Percentiles rank a stretch among this genome's conserved stretches.
phyloP scores from a whole-genome alignment of 331 rosid genomes.

The Dryas integrifolia region DNA sequence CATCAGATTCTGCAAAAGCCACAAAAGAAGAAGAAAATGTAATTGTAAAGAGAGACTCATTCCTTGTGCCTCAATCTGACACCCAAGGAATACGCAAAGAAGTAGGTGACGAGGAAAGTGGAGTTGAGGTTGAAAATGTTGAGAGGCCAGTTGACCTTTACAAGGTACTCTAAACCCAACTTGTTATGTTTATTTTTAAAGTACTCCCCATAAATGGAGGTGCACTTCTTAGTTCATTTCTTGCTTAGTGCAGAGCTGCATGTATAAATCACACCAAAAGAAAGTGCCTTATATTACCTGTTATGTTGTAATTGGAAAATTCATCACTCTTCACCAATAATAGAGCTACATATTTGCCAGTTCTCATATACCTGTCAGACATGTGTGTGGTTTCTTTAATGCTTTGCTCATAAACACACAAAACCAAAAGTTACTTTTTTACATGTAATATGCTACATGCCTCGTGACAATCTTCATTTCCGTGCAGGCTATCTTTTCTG shows the following conservation, averaged over 20 bases:
- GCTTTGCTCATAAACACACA: background rate
- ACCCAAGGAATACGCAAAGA: slow-evolving; percentile 35
- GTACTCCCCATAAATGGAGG: background rate
- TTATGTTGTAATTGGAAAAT: background rate
- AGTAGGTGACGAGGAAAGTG: slow-evolving; percentile 39
- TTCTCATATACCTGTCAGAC: background rate
- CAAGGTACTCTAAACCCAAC: slow-evolving; percentile 51
- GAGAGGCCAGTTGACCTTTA: slow-evolving; percentile 96
- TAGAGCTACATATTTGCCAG: background rate
- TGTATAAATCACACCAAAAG: background rate
- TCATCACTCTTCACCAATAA: background rate
- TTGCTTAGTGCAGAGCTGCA: background rate
- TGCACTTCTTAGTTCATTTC: background rate
- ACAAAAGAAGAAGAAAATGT: slow-evolving; percentile 46
- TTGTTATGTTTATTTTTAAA: background rate
- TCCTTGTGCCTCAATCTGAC: slow-evolving; percentile 37
- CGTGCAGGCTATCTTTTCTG: slow-evolving; percentile 93
- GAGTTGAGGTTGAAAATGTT: slow-evolving; percentile 66
- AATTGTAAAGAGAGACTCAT: slow-evolving; percentile 35
- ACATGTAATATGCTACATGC: background rate
- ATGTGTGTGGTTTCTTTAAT: too few relatives aligned
- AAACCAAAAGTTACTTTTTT: background rate
- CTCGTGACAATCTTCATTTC: slow-evolving; percentile 20
- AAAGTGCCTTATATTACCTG: background rate
- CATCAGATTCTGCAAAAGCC: slow-evolving; percentile 71